Evolutionary conservation across 495 filamentous ascomycete genomes (phyloP).

Genomic region (Tuber magnatum): DNA sequence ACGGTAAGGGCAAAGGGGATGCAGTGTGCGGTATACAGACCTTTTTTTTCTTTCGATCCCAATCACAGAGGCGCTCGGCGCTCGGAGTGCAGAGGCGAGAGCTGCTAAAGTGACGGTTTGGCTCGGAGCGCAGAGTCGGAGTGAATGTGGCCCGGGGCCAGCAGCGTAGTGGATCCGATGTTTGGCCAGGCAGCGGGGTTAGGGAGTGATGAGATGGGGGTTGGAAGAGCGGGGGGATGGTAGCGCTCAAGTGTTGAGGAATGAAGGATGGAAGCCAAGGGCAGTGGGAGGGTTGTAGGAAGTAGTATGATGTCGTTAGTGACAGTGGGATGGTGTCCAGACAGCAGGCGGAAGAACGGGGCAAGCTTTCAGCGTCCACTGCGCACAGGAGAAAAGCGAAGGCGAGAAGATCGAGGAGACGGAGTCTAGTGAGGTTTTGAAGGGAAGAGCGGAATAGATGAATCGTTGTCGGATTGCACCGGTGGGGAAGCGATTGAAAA

Average conservation of each 20-base stretch:
- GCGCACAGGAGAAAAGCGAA: constrained; percentile 22
- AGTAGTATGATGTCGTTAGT: constrained; percentile 24
- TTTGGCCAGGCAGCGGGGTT: constrained; percentile 18
- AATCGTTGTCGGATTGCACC: constrained; percentile 12
- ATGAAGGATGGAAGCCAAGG: constrained; percentile 36
- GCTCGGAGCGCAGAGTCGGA: constrained; percentile 24
- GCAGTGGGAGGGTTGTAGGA: constrained; percentile 13
- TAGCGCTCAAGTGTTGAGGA: constrained; percentile 27
- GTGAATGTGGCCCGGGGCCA: not conserved
- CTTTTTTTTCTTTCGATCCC: constrained; percentile 18
- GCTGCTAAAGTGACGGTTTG: not conserved
- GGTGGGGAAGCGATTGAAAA: constrained; percentile 11
- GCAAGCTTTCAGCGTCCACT: constrained; percentile 37
- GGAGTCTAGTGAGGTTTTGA: constrained; percentile 5
- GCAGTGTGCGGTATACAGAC: constrained; percentile 16
- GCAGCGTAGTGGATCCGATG: constrained; percentile 6
- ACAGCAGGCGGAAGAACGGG: constrained; percentile 40
- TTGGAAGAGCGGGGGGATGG: constrained; percentile 9
- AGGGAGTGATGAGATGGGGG: constrained; percentile 12
- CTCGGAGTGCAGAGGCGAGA: constrained; percentile 17
- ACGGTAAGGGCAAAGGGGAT: constrained; percentile 6
- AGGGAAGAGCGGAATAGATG: constrained; percentile 1
- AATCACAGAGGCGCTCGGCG: constrained; percentile 32
- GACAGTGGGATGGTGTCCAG: constrained; percentile 9
- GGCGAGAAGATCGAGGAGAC: constrained; percentile 22